Base-by-base conservation (phyloP, 1,284 basidiomycete species). In the Papiliotrema terrestris region DNA sequence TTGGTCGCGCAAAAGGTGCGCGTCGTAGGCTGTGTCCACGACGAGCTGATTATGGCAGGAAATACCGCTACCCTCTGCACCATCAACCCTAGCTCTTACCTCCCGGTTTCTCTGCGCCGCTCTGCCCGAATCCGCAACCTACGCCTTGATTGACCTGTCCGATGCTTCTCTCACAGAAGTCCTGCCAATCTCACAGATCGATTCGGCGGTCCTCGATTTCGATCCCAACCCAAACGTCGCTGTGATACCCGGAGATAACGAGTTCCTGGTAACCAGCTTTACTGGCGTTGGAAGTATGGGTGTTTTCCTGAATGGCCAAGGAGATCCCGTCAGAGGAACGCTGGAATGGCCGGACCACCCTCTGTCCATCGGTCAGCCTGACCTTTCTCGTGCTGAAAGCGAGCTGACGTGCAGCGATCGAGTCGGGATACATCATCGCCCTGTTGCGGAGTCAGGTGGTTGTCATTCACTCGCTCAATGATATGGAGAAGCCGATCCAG, bases 321-420 rank as follows among this genome's bases (percentile, higher is more conserved):
- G 91, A 1, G 91, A 94, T 71, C 91, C 92, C 13, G 87, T 91
- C 9, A 82, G 92, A 44, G 91, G 91, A 1, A 93, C 91, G 2
- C 78, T 95, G 35, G 84, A 91, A 69, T 95, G 90, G 89, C 80
- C 83, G 1, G 82, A 80, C 45, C 85, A 93, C 77, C 89, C 91
- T 0, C 77, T 85, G 39, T 83, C 86, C 13, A 78, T 93, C 38
- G 85, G 91, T 92, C 64, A 68, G 87, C n/a, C 35, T 44, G 52
- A 36, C 20, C 9, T 14, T 26, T 41, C 39, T 6, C 13, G 20
- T 4, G 14, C 1, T 44, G 14, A 51, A 8, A 13, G 1, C 2
- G 26, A 35, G 38, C 48, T 41, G 20, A 44, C 13, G 2, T 23
- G 2, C 65, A 92, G 91, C 84, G 57, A 79, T 92, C 54, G 90